Base-by-base conservation (phyloP, 371 early-diverging fungal species). In the Apophysomyces ossiformis region DNA sequence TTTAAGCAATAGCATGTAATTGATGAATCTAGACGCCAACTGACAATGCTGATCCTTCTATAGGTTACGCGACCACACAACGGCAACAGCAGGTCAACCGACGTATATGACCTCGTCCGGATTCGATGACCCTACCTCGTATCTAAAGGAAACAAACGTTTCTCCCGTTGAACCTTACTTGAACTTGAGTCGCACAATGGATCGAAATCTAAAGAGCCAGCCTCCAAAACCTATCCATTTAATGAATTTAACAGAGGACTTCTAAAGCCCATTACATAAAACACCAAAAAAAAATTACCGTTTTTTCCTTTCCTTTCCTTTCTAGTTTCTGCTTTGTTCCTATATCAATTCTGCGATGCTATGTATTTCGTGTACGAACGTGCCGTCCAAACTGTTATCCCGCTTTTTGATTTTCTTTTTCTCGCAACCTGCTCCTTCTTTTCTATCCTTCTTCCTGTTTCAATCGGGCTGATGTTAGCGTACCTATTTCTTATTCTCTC, bases 21-120 rank as follows among this genome's bases (percentile, higher is more conserved):
- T 70, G 36, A 11, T 21, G 7, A 50, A 59, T 9, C 18, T 32
- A 47, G 36, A 59, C 37, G 13, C 47, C 7, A 50, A 26, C n/a
- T 47, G 54, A 18, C 16, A 38, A 26, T 15, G 32, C 56, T 26
- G 56, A 15, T 47, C 54, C 15, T 35, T 58, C 38, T 57, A 44
- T 70, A 77, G 77, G 68, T 67, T 77, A 64, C 77, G 77, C 66
- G 74, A 70, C 61, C 77, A 68, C 68, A 69, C 77, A 37, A 77
- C 74, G 61, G 65, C 71, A 47, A 58, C 46, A 41, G 41, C 41
- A 41, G 41, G 41, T 47, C 66, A 58, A 65, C 15, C 67, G 5
- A 12, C 39, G 15, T 59, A 16, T 38, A 15, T 63, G 58, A 44
- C 56, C 15, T 13, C 58, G 12, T 36, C 37, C 50, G 64, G 56